phyloP scores from a whole-genome alignment of 768 basidiomycete genomes.

The Termitomyces sp. region DNA sequence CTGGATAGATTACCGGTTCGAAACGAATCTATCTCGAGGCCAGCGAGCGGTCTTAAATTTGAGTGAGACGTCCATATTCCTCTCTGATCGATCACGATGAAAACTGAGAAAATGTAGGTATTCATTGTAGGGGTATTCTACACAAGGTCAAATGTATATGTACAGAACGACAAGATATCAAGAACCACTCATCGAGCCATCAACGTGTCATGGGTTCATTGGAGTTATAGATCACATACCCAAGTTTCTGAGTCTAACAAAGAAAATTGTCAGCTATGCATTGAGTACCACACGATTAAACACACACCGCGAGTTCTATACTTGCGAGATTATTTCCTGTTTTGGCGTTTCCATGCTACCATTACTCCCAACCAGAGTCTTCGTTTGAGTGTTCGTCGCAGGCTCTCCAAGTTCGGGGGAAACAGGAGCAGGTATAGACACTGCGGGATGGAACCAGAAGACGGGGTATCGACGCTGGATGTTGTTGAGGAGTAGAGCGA shows the following conservation, averaged over 20 bases:
- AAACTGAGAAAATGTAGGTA: neutral
- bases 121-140: neutral
- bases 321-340: slow-evolving; percentile 3
- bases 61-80: too few relatives aligned
- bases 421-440: slow-evolving; percentile 14
- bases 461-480: slow-evolving; percentile 47
- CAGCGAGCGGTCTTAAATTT: too few relatives aligned
- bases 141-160: neutral
- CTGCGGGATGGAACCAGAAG: slow-evolving; percentile 38
- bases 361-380: neutral
- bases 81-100: too few relatives aligned
- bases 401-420: slow-evolving; percentile 14
- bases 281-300: neutral
- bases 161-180: neutral
- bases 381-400: neutral
- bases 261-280: too few relatives aligned
- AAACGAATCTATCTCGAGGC: too few relatives aligned
- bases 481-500: slow-evolving; percentile 48
- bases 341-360: slow-evolving; percentile 4
- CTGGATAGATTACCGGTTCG: too few relatives aligned
- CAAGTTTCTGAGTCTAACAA: neutral
- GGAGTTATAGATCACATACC: neutral
- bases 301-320: neutral
- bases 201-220: neutral
- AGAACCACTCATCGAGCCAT: neutral